Percentiles rank a stretch among this genome's conserved stretches.
phyloP scores from a whole-genome alignment of 495 filamentous ascomycete species.

The Annulohypoxylon stygium region DNA sequence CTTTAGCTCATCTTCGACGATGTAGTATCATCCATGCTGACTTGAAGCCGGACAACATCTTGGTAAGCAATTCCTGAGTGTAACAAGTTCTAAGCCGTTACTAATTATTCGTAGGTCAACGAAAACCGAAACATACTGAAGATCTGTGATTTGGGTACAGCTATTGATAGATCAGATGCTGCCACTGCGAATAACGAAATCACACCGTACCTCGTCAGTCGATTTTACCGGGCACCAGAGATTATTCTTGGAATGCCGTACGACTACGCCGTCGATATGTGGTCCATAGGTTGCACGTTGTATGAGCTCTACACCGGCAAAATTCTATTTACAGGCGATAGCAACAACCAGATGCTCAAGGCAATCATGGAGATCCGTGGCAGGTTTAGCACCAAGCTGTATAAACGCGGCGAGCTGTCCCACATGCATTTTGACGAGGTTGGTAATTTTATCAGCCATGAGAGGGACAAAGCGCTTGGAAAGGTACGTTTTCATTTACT shows the following conservation, averaged over 20 bases:
- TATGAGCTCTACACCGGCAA: constrained; percentile 98
- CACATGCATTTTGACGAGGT: constrained; percentile 87
- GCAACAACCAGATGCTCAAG: constrained; percentile 97
- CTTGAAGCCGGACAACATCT: constrained; percentile 96
- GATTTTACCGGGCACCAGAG: constrained; percentile 97
- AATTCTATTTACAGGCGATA: constrained; percentile 93
- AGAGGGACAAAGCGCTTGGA: constrained; percentile 86
- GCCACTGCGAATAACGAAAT: constrained; percentile 78
- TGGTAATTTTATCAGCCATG: constrained; percentile 86
- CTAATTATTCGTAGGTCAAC: constrained; percentile 71
- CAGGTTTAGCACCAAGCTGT: constrained; percentile 87
- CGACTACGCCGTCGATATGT: constrained; percentile 95
- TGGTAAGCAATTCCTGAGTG: constrained; percentile 61
- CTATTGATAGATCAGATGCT: constrained; percentile 84
- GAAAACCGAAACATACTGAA: constrained; percentile 88
- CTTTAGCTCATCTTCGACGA: constrained; percentile 84
- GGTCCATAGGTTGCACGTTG: constrained; percentile 96
- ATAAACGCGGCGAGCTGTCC: constrained; percentile 80
- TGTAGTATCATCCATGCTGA: constrained; percentile 96
- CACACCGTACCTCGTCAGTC: constrained; percentile 92
- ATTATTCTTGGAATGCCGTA: constrained; percentile 96
- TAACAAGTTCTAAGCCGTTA: background rate
- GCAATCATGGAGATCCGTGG: constrained; percentile 97
- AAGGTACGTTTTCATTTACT: constrained; percentile 66
- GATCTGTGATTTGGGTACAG: constrained; percentile 95